phyloP scores from a whole-genome alignment of 1,284 basidiomycete genomes.

The Ustilago crameri region DNA sequence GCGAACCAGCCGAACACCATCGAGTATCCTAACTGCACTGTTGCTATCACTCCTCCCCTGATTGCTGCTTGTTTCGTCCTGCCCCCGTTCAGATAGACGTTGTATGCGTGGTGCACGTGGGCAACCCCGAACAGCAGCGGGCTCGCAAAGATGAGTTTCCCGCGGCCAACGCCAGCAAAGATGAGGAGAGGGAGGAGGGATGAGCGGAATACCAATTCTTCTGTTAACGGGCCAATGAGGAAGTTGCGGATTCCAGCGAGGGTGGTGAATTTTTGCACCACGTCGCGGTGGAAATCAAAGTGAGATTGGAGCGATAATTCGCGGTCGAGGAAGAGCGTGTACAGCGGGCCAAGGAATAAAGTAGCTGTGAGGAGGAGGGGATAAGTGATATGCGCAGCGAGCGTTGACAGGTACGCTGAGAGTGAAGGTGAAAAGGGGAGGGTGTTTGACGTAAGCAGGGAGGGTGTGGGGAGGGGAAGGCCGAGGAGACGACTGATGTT shows the following conservation, averaged over 20 bases:
- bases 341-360: slow-evolving; percentile 87
- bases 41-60: slow-evolving; percentile 71
- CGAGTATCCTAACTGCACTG: slow-evolving; percentile 86
- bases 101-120: slow-evolving; percentile 90
- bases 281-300: slow-evolving; percentile 62
- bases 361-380: slow-evolving; percentile 74
- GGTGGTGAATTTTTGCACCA: slow-evolving; percentile 71
- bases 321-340: slow-evolving; percentile 73
- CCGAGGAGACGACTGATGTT: slow-evolving; percentile 43
- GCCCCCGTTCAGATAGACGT: slow-evolving; percentile 75
- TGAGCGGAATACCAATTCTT: slow-evolving; percentile 90
- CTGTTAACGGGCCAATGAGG: slow-evolving; percentile 83
- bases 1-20: slow-evolving; percentile 91
- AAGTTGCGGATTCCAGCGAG: slow-evolving; percentile 80
- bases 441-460: slow-evolving; percentile 35
- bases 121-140: slow-evolving; percentile 91
- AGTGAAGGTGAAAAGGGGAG: slow-evolving; percentile 50
- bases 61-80: slow-evolving; percentile 73
- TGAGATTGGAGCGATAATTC: slow-evolving; percentile 75
- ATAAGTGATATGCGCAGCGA: slow-evolving; percentile 7
- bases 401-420: not conserved
- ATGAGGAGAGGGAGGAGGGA: slow-evolving; percentile 82
- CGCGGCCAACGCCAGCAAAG: slow-evolving; percentile 74
- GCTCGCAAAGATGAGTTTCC: slow-evolving; percentile 78
- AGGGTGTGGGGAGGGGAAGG: slow-evolving; percentile 46